Percentiles rank a stretch among this genome's conserved stretches.
These are phyloP conservation scores for Bassia scoparia DNA, from an alignment of 148 eudicot genomes.

Conservation along the genomic window DNA sequence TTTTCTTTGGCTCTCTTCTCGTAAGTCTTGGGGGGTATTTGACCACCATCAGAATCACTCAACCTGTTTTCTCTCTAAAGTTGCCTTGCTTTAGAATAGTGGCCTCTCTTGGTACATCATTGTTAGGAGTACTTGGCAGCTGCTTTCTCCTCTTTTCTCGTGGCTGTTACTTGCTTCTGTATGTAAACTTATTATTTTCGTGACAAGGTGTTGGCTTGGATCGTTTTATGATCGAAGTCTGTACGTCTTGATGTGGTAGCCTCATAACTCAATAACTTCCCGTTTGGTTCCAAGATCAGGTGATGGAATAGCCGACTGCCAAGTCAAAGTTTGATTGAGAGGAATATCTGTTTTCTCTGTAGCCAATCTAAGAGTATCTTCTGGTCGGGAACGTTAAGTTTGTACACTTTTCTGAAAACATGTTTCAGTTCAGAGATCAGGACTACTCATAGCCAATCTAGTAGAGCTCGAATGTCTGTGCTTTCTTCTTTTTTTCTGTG, in stretches of 20 bases:
- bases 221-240: not conserved
- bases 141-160: constrained; percentile 18
- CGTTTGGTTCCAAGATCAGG: constrained; percentile 16
- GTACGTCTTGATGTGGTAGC: constrained; percentile 1
- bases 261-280: not conserved
- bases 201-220: constrained; percentile 16
- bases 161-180: constrained; percentile 21
- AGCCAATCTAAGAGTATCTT: not conserved
- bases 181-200: constrained; percentile 5
- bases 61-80: constrained; percentile 9
- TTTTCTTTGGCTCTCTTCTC: constrained; percentile 1
- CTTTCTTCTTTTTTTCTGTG: no score
- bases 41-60: not conserved
- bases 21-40: not conserved
- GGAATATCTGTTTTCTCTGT: constrained; percentile 12
- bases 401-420: not conserved
- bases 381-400: constrained; percentile 7
- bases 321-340: constrained; percentile 16
- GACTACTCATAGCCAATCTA: no score
- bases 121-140: constrained; percentile 20
- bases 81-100: constrained; percentile 8
- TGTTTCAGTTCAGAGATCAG: not conserved
- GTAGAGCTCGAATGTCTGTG: no score
- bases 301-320: not conserved
- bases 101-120: constrained; percentile 10